phyloP scores from a whole-genome alignment of 306 rosid genomes.

The Nissolia schottii region DNA sequence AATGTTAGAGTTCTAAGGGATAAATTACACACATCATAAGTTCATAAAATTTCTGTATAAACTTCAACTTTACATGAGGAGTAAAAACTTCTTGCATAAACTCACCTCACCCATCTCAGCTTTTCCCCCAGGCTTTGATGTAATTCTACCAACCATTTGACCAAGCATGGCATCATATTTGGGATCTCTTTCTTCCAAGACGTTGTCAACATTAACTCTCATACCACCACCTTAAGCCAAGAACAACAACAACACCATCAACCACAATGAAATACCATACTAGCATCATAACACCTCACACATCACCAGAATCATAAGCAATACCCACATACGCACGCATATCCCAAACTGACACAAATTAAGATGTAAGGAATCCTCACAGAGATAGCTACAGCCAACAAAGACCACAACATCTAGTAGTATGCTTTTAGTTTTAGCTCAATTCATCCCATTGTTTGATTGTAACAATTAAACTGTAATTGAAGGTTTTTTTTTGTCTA shows the following conservation, averaged over 20 bases:
- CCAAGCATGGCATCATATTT: constrained; percentile 82
- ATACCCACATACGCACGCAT: neutral
- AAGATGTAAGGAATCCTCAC: neutral
- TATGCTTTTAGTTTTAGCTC: neutral
- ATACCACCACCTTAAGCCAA: constrained; percentile 46
- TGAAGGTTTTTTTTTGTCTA: neutral
- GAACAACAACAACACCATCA: constrained; percentile 28
- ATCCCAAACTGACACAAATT: neutral
- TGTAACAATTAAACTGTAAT: neutral
- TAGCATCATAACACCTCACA: constrained; percentile 6
- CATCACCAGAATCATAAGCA: constrained; percentile 2
- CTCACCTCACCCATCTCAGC: constrained; percentile 96
- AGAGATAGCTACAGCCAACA: neutral
- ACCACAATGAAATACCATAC: neutral
- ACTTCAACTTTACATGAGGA: neutral
- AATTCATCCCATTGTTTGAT: neutral
- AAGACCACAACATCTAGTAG: neutral
- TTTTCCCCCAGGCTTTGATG: constrained; percentile 83
- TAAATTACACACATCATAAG: neutral
- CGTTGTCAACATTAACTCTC: constrained; percentile 42
- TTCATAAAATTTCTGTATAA: neutral
- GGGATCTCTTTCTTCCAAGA: constrained; percentile 72
- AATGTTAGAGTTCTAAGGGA: neutral
- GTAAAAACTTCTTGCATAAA: constrained; percentile 5
- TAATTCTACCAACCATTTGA: constrained; percentile 80